These are phyloP conservation scores for Saturnispora bothae DNA, from an alignment of 805 yeast species.

Conservation along the genomic window DNA sequence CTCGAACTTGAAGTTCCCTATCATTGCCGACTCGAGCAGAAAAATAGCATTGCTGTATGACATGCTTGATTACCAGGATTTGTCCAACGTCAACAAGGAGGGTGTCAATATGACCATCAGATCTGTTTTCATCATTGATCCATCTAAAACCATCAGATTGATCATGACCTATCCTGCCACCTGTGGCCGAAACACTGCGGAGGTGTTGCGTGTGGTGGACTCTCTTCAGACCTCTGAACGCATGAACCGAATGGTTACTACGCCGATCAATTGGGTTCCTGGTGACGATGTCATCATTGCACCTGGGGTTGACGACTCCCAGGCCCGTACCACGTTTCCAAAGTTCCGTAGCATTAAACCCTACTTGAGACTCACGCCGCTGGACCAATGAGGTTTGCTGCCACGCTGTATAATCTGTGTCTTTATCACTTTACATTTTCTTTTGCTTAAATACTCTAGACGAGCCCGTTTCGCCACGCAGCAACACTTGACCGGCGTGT, in stretches of 20 bases:
- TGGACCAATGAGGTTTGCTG: constrained; percentile 10
- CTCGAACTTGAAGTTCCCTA: constrained; percentile 48
- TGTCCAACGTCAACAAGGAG: constrained; percentile 52
- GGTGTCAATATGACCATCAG: constrained; percentile 60
- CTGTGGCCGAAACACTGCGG: constrained; percentile 69
- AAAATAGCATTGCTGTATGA: constrained; percentile 53
- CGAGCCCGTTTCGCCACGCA: too few relatives aligned
- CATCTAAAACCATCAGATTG: constrained; percentile 50
- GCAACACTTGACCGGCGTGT: too few relatives aligned
- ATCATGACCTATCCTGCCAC: constrained; percentile 63
- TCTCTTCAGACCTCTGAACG: constrained; percentile 57
- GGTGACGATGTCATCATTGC: constrained; percentile 70
- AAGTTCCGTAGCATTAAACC: constrained; percentile 52
- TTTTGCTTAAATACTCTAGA: too few relatives aligned
- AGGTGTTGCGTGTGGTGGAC: constrained; percentile 59
- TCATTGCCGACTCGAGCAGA: constrained; percentile 55
- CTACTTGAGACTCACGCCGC: constrained; percentile 48
- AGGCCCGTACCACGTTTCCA: constrained; percentile 51
- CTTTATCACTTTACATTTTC: too few relatives aligned
- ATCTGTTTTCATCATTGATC: constrained; percentile 65
- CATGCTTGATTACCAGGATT: constrained; percentile 64
- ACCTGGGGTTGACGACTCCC: constrained; percentile 50
- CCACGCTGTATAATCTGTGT: neutral
- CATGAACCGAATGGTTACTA: constrained; percentile 40
- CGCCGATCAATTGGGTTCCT: constrained; percentile 61